A percentile compares a stretch with the other conserved stretches of the same genome.
Conservation (phyloP, 2,329 filamentous ascomycete species). For the Aspergillus latus region DNA sequence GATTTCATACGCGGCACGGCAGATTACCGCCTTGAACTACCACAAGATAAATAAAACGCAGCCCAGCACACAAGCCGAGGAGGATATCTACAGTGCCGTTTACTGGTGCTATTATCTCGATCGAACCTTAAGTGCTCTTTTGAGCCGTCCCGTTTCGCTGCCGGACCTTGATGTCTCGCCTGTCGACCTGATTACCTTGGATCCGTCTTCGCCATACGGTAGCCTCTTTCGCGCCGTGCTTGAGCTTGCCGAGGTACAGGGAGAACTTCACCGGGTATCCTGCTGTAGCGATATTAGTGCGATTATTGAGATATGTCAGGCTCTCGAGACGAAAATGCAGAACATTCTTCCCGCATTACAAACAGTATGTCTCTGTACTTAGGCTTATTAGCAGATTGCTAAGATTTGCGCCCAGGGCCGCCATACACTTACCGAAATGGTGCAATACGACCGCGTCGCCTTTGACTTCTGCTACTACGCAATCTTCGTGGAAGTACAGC, state of each 20-base stretch:
- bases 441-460: conserved; percentile 23
- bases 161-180: conserved; percentile 11
- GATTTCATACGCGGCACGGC: conserved; percentile 28
- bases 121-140: conserved; percentile 27
- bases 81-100: conserved; percentile 23
- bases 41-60: conserved; percentile 14
- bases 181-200: conserved; percentile 1
- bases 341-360: conserved; percentile 20
- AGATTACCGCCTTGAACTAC: conserved; percentile 26
- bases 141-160: conserved; percentile 24
- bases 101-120: conserved; percentile 33
- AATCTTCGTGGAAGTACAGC: conserved; percentile 28
- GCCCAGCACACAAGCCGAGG: conserved; percentile 8
- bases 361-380: conserved; percentile 14
- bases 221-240: conserved; percentile 11
- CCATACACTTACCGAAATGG: conserved; percentile 7
- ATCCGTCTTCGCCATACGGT: conserved; percentile 11
- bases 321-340: conserved; percentile 22
- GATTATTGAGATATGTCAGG: conserved; percentile 13
- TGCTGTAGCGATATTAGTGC: background rate
- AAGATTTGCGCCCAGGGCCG: conserved; percentile 8
- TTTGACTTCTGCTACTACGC: conserved; percentile 28
- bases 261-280: conserved; percentile 5
- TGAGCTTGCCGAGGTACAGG: conserved; percentile 19
- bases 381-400: background rate